Conservation (phyloP, 768 basidiomycete species). For the Serpula lacrymans region DNA sequence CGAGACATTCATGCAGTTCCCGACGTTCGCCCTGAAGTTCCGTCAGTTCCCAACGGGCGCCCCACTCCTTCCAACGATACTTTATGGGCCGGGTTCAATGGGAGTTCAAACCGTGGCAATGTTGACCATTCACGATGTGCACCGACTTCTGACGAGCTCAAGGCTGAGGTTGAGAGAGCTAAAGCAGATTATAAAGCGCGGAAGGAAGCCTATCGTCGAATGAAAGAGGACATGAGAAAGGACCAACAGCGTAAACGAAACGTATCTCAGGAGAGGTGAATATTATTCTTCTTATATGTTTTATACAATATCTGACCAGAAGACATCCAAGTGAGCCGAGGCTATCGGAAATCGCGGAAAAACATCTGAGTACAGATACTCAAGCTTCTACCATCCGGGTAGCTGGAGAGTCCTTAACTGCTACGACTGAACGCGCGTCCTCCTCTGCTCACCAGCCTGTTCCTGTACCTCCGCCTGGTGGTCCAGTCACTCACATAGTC, state of each 20-base stretch:
- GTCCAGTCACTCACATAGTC: constrained; percentile 43
- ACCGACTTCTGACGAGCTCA: constrained; percentile 17
- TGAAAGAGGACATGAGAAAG: constrained; percentile 47
- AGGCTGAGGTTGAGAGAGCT: constrained; percentile 54
- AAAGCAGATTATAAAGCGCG: constrained; percentile 64
- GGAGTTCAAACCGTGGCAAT: not conserved
- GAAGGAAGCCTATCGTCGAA: constrained; percentile 66
- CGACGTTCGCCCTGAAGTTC: not conserved
- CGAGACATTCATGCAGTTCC: constrained; percentile 3
- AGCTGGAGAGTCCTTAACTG: too few species aligned
- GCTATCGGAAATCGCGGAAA: too few species aligned
- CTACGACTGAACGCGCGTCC: too few species aligned
- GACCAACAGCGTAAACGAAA: constrained; percentile 24
- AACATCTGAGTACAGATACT: constrained; percentile 1
- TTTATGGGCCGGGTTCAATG: constrained; percentile 5
- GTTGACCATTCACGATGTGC: too few species aligned
- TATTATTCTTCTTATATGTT: not conserved
- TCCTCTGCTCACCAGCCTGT: constrained; percentile 15
- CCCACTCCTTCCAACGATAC: too few species aligned
- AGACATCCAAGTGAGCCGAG: too few species aligned
- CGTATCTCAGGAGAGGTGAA: constrained; percentile 24
- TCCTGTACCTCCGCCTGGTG: constrained; percentile 7
- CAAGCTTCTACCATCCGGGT: constrained; percentile 1
- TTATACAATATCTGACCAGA: too few species aligned
- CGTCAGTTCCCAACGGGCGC: too few species aligned